Evolutionary conservation across 2,329 filamentous ascomycete genomes (phyloP).

Genomic region (Periconia macrospinosa): DNA sequence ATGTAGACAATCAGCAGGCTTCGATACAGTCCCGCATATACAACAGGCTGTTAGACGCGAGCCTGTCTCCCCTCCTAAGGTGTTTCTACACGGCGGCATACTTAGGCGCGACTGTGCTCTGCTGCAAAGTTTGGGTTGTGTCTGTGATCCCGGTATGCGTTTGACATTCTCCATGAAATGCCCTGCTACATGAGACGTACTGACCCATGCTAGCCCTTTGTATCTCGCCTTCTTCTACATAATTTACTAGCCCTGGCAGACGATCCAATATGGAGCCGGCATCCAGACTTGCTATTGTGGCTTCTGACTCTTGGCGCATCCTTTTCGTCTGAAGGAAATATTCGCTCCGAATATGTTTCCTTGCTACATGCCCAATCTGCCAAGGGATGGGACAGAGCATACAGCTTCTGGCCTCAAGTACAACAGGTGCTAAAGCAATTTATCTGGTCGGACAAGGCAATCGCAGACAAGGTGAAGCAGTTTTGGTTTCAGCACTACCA

Average conservation of each 20-base stretch:
- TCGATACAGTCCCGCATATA: constrained; percentile 1
- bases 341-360: not conserved
- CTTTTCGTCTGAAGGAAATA: constrained; percentile 1
- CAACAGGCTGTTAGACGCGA: not conserved
- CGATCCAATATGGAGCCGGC: not conserved
- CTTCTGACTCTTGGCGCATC: not conserved
- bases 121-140: constrained; percentile 1
- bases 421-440: not conserved
- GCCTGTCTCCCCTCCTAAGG: not conserved
- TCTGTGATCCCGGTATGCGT: constrained; percentile 1
- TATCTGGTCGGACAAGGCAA: constrained; percentile 1
- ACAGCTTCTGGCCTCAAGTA: not conserved
- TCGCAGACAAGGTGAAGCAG: not conserved
- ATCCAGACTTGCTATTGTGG: constrained; percentile 1
- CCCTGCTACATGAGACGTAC: not conserved
- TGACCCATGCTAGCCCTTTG: not conserved
- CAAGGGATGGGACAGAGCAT: not conserved
- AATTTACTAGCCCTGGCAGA: not conserved
- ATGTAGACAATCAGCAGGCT: constrained; percentile 1
- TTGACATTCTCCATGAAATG: not conserved
- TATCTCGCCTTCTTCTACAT: constrained; percentile 1
- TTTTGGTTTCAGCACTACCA: not conserved
- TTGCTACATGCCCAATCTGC: not conserved
- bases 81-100: constrained; percentile 1
- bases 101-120: constrained; percentile 1